These are phyloP conservation scores for Stevia rebaudiana DNA, from an alignment of 140 eudicot species.

Conservation along the genomic window DNA sequence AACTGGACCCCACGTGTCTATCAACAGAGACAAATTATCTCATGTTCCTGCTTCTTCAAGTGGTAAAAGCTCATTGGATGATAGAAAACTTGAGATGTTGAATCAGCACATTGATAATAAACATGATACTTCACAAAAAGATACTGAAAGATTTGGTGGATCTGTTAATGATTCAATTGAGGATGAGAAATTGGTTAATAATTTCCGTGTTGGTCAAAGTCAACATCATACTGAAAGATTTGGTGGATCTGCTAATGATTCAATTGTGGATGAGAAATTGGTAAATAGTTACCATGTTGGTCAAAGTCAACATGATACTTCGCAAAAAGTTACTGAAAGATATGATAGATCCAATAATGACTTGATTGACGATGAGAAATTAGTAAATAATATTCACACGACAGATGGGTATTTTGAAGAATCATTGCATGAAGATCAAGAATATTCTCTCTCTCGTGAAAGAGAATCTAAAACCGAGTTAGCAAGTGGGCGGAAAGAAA, in stretches of 20 bases:
- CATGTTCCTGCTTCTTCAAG: conserved; percentile 15
- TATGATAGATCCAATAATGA: conserved; percentile 27
- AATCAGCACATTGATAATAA: conserved; percentile 29
- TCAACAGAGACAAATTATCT: conserved; percentile 23
- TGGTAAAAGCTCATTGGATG: conserved; percentile 23
- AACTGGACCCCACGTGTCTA: conserved; percentile 32
- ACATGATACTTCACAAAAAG: conserved; percentile 21
- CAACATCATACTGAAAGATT: conserved; percentile 18
- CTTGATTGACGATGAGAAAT: conserved; percentile 29
- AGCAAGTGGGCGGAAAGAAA: conserved; percentile 20
- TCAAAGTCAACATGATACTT: conserved; percentile 18
- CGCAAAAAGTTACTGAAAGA: conserved; percentile 24
- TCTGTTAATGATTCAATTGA: conserved; percentile 32
- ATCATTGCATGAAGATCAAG: conserved; percentile 19
- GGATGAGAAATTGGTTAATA: conserved; percentile 26
- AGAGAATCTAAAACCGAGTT: conserved; percentile 29
- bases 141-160: conserved; percentile 15
- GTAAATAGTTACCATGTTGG: conserved; percentile 18
- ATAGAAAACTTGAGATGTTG: conserved; percentile 21
- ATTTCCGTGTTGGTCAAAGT: conserved; percentile 20
- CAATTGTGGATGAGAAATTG: conserved; percentile 28
- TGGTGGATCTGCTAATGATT: conserved; percentile 28
- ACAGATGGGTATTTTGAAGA: conserved; percentile 31
- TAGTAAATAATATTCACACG: conserved; percentile 22
- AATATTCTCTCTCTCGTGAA: conserved; percentile 18